A percentile compares a stretch with the other conserved stretches of the same genome.
Evolutionary conservation across 2,329 filamentous ascomycete species (phyloP).

Genomic region (Aspergillus sp.): DNA sequence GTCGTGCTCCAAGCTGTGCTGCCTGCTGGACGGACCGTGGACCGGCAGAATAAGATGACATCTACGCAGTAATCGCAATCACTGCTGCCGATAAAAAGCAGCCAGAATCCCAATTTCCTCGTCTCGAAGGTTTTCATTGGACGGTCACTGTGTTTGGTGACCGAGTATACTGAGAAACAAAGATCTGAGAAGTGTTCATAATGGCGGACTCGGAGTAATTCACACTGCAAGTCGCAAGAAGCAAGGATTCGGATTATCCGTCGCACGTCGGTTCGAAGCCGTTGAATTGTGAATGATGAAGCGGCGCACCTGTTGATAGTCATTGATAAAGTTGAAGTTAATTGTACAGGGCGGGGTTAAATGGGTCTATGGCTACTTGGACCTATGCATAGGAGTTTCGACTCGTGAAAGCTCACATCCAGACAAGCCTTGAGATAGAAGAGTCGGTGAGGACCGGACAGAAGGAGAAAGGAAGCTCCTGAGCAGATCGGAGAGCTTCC

Average conservation of each 20-base stretch:
- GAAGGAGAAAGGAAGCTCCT: neutral
- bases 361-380: neutral
- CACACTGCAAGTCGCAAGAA: neutral
- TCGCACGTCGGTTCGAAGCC: neutral
- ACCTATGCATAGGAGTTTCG: neutral
- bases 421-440: neutral
- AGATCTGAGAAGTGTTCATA: neutral
- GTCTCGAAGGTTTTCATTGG: neutral
- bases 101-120: neutral
- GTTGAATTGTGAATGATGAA: too few relatives aligned
- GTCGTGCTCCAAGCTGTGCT: neutral
- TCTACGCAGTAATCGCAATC: conserved; percentile 12
- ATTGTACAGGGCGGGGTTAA: too few relatives aligned
- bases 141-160: neutral
- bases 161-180: neutral
- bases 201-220: neutral
- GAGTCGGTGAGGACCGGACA: conserved; percentile 3
- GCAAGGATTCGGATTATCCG: conserved; percentile 4
- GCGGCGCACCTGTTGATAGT: too few relatives aligned
- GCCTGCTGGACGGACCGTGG: neutral
- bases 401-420: neutral
- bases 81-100: neutral
- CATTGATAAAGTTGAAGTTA: too few relatives aligned
- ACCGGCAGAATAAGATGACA: conserved; percentile 4
- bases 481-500: neutral